Base-by-base conservation (phyloP, 148 eudicot genomes). In the Fagopyrum esculentum region DNA sequence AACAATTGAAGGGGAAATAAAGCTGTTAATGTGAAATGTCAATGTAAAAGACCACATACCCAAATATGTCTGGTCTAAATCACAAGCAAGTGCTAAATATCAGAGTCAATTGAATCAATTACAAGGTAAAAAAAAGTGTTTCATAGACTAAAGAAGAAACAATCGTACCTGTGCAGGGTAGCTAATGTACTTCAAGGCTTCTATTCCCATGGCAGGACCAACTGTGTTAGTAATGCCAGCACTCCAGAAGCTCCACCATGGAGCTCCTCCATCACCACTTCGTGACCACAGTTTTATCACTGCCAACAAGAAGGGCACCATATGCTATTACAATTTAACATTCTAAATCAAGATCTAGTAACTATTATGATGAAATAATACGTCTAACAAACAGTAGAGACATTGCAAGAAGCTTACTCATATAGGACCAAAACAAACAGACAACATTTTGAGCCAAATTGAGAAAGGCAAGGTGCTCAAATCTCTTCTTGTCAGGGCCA, bases 151-250 rank as follows among this genome's bases (percentile, higher is more conserved):
- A 55, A 55, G 9, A 16, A n/a, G 19, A 55, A 55, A 55, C 60
- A 16, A 5, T 16, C 60, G 22, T 79, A 72, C 97, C 97, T 95
- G 98, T 29, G 93, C 99, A 79, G 99, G 97, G 63, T 95, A 95
- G 79, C 99, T 95, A 60, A 92, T 95, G 77, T 92, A 95, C 84
- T 92, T 95, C 82, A 92, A 78, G 4, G 98, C 97, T 75, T 95
- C 97, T 81, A 95, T 95, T 19, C 99, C 98, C 99, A 95, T 92
- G 54, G 99, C 99, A 0, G 99, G 99, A n/a, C 99, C 99, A 77
- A 95, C 90, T 0, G 99, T 89, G 78, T 95, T 95, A 30, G 99
- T 95, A 75, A 95, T 90, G 43, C 99, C 97, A 12, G 98, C 99
- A 89, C 99, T 89, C 97, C 99, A 92, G 77, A 87, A 95, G 84